Percentiles rank a stretch among this genome's conserved stretches.
Conservation (phyloP, 164 flowering plant species). For the Amborella trichopoda region DNA sequence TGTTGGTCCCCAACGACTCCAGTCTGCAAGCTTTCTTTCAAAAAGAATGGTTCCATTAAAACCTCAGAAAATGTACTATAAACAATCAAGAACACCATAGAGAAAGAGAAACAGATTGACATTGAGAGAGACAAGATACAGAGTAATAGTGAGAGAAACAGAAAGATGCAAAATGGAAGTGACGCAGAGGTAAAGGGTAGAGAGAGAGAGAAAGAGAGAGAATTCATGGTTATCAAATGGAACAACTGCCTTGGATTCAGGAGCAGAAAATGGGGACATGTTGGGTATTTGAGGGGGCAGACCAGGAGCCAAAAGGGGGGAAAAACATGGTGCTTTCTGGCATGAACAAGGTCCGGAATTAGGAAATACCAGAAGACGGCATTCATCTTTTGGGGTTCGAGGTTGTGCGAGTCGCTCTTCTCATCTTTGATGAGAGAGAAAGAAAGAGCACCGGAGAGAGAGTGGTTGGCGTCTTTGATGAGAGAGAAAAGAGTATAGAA, state of each 20-base stretch:
- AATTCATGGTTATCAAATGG: slow-evolving; percentile 32
- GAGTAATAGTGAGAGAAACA: neutral
- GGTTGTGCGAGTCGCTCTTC: no score
- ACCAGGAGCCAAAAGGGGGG: slow-evolving; percentile 14
- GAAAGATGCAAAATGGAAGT: neutral
- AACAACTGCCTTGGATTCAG: slow-evolving; percentile 22
- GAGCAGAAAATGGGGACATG: slow-evolving; percentile 10
- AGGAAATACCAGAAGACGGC: slow-evolving; percentile 9
- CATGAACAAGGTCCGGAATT: slow-evolving; percentile 7
- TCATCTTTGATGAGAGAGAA: no score
- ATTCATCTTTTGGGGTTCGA: neutral
- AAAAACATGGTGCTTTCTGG: slow-evolving; percentile 13
- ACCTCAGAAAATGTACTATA: neutral
- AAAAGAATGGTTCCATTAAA: neutral
- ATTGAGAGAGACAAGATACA: neutral
- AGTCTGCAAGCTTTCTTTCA: slow-evolving; percentile 1
- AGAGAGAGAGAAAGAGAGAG: neutral
- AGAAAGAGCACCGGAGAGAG: no score
- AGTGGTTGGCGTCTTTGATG: no score
- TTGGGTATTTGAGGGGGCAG: slow-evolving; percentile 4
- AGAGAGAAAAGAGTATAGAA: no score
- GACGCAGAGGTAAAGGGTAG: neutral
- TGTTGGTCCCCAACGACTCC: slow-evolving; percentile 7
- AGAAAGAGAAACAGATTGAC: neutral
- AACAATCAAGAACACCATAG: neutral